Evolutionary conservation across 495 filamentous ascomycete species (phyloP), one percentile per base, ranked within the genome.

Genomic region (Arthonia radiata): DNA sequence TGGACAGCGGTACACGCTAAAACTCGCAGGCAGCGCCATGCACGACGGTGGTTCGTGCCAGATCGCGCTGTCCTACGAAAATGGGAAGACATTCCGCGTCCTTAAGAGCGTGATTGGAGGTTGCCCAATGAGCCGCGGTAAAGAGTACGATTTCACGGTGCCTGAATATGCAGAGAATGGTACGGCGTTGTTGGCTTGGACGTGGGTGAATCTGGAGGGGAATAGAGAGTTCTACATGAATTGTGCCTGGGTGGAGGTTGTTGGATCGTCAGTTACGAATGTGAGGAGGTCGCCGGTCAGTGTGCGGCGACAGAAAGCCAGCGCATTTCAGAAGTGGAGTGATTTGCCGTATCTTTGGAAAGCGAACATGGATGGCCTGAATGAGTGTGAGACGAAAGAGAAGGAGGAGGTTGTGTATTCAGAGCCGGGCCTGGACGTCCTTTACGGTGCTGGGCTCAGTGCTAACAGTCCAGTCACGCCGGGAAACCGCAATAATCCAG

Each of bases 141-240:
- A 47, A 10, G 54, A 31, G 13, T 76, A 64, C 42, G 35, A 55
- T 33, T 79, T 78, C 46, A 60, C 50, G 17, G 52, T 86, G 18
- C 75, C 76, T 4, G 34, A 43, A 1, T 64, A 66, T 25, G 61
- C 62, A 5, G 54, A 54, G n/a, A 41, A 50, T 21, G 71, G 67
- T 9, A 38, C 47, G 43, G 7, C 67, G 62, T 29, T 42, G 77
- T 19, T 64, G 75, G 33, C 59, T 63, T 13, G 77, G 71, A 12
- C 34, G 8, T 60, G 59, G 56, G 57, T 61, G 47, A 74, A 76
- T 51, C 38, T 54, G 26, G 45, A 65, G 24, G 72, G 69, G 6
- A 75, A 73, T 44, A 54, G 69, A 17, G 69, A 75, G 41, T 59
- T 61, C 40, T 73, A 74, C 49, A 66, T 66, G 65, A 64, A 67